Evolutionary conservation across 2,329 filamentous ascomycete species (phyloP).

Genomic region (Teratosphaeriaceae sp.): DNA sequence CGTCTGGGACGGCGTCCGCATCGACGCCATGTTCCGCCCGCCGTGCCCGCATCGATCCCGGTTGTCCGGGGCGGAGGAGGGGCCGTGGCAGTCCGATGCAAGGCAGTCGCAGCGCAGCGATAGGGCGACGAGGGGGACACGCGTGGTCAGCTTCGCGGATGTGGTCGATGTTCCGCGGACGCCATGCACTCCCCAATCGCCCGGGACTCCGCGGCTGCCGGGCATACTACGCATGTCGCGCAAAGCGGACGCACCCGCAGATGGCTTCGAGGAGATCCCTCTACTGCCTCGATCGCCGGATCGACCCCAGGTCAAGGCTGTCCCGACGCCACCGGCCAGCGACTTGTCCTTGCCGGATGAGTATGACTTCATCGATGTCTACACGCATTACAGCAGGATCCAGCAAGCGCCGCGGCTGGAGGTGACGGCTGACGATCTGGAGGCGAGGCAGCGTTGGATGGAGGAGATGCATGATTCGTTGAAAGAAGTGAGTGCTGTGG

Average conservation of each 20-base stretch:
- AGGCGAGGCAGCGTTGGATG: background rate
- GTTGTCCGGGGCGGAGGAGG: background rate
- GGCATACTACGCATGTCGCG: no score
- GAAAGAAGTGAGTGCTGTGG: background rate
- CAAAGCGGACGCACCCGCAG: no score
- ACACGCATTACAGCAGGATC: no score
- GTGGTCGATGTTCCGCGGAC: background rate
- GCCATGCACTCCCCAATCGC: background rate
- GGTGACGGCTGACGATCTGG: background rate
- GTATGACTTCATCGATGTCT: background rate
- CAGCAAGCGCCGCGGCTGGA: background rate
- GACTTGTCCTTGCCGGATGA: background rate
- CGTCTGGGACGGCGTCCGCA: constrained; percentile 1
- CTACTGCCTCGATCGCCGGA: no score
- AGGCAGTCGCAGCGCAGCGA: background rate
- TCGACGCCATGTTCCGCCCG: background rate
- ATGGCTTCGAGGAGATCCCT: no score
- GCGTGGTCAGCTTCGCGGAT: background rate
- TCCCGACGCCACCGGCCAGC: no score
- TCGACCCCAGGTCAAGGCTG: no score
- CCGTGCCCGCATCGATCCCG: background rate
- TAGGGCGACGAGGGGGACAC: background rate
- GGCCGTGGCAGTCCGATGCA: background rate
- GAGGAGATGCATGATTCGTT: background rate
- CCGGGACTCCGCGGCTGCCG: no score